Evolutionary conservation across 768 basidiomycete species (phyloP).

Genomic region (Serendipita indica): DNA sequence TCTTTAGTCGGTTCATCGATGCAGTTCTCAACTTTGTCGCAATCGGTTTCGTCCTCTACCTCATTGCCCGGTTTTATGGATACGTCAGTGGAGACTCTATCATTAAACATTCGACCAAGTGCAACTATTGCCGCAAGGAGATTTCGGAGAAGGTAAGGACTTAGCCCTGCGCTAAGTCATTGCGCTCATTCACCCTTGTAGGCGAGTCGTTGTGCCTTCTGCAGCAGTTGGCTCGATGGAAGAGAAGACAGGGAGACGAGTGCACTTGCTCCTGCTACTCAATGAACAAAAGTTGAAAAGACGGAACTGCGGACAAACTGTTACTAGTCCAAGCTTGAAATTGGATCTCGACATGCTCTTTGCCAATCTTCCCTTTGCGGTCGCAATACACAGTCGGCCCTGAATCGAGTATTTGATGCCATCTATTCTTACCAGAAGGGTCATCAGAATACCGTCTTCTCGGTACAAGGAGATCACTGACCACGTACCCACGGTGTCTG

Average conservation of each 20-base stretch:
- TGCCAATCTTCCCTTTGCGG: neutral
- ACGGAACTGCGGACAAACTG: neutral
- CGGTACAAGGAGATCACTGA: too few relatives aligned
- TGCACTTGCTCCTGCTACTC: neutral
- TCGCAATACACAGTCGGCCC: neutral
- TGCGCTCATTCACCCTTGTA: slow-evolving; percentile 10
- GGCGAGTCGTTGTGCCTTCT: slow-evolving; percentile 29
- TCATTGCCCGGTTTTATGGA: slow-evolving; percentile 26
- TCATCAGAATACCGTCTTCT: too few relatives aligned
- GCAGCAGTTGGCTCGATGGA: slow-evolving; percentile 31
- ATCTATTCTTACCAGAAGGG: too few relatives aligned
- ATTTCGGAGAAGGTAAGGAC: slow-evolving; percentile 26
- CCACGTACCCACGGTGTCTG: too few relatives aligned
- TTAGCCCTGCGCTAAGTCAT: neutral
- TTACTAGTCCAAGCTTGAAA: too few relatives aligned
- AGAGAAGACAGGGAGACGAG: slow-evolving; percentile 23
- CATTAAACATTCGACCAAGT: slow-evolving; percentile 28
- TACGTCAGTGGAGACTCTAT: slow-evolving; percentile 27
- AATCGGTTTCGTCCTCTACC: slow-evolving; percentile 27
- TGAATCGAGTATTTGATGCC: too few relatives aligned
- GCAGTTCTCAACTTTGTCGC: slow-evolving; percentile 27
- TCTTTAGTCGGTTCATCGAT: slow-evolving; percentile 23
- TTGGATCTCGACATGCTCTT: too few relatives aligned
- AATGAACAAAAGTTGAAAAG: neutral
- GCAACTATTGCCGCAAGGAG: slow-evolving; percentile 31